These are phyloP conservation scores for Solanum hybrid DNA, from an alignment of 305 asterid species.

Conservation along the genomic window DNA sequence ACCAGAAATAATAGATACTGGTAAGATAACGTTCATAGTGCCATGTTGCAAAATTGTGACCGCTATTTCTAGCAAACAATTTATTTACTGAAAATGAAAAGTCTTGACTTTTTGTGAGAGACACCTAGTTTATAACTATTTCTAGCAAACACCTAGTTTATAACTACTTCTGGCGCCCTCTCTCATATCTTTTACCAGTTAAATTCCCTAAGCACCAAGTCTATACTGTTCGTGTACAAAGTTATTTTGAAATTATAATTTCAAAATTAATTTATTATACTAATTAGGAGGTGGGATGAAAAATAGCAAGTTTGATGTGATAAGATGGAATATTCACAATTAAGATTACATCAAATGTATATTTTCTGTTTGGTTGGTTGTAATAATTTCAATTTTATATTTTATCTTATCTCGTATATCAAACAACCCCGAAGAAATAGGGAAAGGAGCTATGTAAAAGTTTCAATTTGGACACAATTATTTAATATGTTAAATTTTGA, in stretches of 20 bases:
- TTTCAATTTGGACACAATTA: not conserved
- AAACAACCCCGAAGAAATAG: not conserved
- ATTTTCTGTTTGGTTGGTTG: not conserved
- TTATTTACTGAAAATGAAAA: not conserved
- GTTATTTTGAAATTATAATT: not conserved
- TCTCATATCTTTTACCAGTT: not conserved
- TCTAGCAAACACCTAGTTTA: conserved; percentile 18
- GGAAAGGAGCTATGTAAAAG: not conserved
- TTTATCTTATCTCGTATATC: not conserved
- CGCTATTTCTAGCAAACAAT: conserved; percentile 18
- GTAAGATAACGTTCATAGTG: conserved; percentile 41
- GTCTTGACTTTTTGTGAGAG: not conserved
- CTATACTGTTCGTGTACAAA: not conserved
- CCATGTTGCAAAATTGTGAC: conserved; percentile 32
- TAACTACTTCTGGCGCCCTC: conserved; percentile 14
- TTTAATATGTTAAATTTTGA: not conserved
- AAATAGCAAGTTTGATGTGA: not conserved
- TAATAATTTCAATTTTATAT: not conserved
- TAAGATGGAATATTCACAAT: not conserved
- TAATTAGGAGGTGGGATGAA: not conserved
- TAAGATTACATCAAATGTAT: not conserved
- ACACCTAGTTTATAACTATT: conserved; percentile 23
- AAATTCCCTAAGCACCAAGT: not conserved
- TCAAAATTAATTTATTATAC: not conserved
- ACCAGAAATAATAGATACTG: conserved; percentile 35